Evolutionary conservation across 192 early-diverging fungal species (phyloP).

Genomic region (Linnemannia schmuckeri): DNA sequence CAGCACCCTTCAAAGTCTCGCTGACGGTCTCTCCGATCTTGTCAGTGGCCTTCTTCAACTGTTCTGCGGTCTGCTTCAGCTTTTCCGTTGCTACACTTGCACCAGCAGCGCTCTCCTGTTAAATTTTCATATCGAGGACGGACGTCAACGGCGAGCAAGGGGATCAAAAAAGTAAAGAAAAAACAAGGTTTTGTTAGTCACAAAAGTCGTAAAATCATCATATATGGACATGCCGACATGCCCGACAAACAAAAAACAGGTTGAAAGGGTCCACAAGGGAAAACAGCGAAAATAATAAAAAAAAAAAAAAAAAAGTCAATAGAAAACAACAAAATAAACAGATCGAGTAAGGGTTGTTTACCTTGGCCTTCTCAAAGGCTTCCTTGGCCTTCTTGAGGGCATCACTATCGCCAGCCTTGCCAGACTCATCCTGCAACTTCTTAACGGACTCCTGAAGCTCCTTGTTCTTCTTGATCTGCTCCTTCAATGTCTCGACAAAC

Average conservation of each 20-base stretch:
- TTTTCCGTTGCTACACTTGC: conserved; percentile 60
- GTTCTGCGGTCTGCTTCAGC: conserved; percentile 72
- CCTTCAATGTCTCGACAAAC: conserved; percentile 91
- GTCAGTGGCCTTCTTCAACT: conserved; percentile 78
- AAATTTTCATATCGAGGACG: conserved; percentile 5
- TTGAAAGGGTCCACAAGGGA: neutral
- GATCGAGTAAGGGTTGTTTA: conserved; percentile 42
- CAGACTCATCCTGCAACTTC: conserved; percentile 85
- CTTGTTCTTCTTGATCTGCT: conserved; percentile 95
- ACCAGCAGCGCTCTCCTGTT: conserved; percentile 57
- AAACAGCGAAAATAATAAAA: neutral
- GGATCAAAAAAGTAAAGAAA: neutral
- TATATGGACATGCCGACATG: neutral
- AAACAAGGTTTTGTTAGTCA: neutral
- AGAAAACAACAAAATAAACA: neutral
- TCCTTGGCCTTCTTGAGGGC: conserved; percentile 90
- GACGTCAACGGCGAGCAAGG: neutral
- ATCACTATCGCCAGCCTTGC: conserved; percentile 87
- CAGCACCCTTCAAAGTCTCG: conserved; percentile 74
- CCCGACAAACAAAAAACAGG: neutral
- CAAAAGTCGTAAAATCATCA: neutral
- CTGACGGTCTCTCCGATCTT: conserved; percentile 75
- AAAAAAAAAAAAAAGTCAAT: neutral
- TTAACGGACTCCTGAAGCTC: conserved; percentile 94
- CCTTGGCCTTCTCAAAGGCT: conserved; percentile 70